Conservation (phyloP, 192 early-diverging fungal genomes). For the Coemansia sp. region DNA sequence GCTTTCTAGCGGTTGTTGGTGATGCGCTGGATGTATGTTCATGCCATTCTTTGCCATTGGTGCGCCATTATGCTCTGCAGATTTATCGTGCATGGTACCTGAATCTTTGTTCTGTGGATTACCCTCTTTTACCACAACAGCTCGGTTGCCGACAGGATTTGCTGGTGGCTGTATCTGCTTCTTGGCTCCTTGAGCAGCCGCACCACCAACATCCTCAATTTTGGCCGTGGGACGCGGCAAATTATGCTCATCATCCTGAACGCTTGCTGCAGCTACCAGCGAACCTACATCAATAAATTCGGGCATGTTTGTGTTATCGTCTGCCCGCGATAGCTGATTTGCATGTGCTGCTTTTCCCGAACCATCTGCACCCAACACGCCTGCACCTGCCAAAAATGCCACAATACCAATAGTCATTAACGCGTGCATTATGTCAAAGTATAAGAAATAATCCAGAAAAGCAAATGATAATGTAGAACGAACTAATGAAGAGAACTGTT, state of each 20-base stretch:
- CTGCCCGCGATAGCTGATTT: slow-evolving; percentile 9
- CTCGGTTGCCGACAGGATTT: not conserved
- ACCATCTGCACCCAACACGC: not conserved
- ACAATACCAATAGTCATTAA: not conserved
- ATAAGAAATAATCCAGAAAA: not conserved
- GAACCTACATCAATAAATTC: slow-evolving; percentile 19
- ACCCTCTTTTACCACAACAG: not conserved
- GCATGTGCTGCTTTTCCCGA: not conserved
- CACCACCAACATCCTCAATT: slow-evolving; percentile 17
- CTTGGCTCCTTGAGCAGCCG: not conserved
- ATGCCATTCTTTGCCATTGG: not conserved
- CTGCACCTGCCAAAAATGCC: not conserved
- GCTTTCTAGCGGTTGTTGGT: not conserved
- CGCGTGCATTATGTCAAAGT: not conserved
- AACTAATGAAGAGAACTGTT: not conserved
- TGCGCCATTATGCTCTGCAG: not conserved
- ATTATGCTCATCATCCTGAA: not conserved
- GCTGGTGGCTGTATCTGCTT: not conserved
- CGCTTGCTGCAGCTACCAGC: slow-evolving; percentile 11
- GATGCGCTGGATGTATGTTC: not conserved
- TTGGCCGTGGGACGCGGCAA: slow-evolving; percentile 22
- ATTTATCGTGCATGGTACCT: not conserved
- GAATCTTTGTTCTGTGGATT: not conserved
- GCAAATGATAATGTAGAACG: not conserved
- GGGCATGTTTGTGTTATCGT: slow-evolving; percentile 26